These are phyloP conservation scores for Quercus agrifolia DNA, from an alignment of 306 rosid genomes.

Conservation along the genomic window DNA sequence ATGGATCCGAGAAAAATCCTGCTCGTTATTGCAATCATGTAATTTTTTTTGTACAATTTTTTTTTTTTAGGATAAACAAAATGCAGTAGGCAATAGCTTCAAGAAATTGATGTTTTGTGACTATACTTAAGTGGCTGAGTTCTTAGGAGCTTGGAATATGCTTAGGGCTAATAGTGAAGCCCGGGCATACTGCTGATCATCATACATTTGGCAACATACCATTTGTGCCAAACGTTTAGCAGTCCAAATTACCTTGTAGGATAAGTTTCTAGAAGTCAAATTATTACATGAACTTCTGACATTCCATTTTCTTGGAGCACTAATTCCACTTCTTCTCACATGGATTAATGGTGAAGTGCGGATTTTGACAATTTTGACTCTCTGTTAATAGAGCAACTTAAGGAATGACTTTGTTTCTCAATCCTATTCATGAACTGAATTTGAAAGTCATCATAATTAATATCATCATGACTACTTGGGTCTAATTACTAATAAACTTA, in stretches of 20 bases:
- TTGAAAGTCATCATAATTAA: background rate
- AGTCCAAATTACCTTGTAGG: constrained; percentile 8
- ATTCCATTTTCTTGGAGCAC: background rate
- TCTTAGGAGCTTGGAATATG: background rate
- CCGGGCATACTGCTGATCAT: background rate
- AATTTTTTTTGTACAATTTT: constrained; percentile 14
- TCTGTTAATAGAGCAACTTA: background rate
- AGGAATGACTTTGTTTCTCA: background rate
- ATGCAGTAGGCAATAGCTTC: constrained; percentile 4
- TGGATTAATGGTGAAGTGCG: background rate
- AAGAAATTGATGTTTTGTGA: background rate
- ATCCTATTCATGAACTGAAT: background rate
- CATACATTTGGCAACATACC: constrained; percentile 10
- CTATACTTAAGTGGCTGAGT: background rate
- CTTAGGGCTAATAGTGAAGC: background rate
- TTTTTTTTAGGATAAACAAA: constrained; percentile 9
- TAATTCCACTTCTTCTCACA: background rate
- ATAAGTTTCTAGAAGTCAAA: constrained; percentile 6
- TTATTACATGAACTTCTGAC: background rate
- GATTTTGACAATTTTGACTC: background rate
- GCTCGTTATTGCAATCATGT: constrained; percentile 92
- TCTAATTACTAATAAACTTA: background rate
- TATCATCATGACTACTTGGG: background rate
- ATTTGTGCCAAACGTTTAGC: background rate
- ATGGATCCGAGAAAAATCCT: constrained; percentile 98